These are phyloP conservation scores for Pseudogymnoascus sp. DNA, from an alignment of 2,329 filamentous ascomycete genomes.

Conservation along the genomic window DNA sequence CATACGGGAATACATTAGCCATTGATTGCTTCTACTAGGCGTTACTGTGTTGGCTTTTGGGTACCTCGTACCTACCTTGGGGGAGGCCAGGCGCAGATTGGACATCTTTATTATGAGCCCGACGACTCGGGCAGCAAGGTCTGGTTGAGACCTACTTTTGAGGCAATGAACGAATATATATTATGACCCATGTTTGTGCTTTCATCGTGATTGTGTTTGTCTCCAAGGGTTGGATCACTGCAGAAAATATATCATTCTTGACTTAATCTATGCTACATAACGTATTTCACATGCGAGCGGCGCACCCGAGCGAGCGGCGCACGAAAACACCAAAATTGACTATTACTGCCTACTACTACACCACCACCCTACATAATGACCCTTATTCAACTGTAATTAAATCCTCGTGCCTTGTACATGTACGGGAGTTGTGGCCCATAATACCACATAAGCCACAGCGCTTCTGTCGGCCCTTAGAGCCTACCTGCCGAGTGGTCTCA, in stretches of 20 bases:
- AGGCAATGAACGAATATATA: neutral
- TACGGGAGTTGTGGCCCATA: too few relatives aligned
- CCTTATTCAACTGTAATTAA: too few relatives aligned
- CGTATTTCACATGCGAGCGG: too few relatives aligned
- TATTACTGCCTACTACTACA: too few relatives aligned
- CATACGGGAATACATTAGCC: neutral
- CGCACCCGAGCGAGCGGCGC: too few relatives aligned
- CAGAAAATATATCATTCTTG: neutral
- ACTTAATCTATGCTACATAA: neutral
- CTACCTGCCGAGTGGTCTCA: too few relatives aligned
- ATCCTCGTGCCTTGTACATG: too few relatives aligned
- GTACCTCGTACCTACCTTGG: neutral
- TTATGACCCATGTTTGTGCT: neutral
- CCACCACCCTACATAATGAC: too few relatives aligned
- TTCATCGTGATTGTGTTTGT: neutral
- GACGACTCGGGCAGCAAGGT: neutral
- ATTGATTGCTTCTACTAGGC: neutral
- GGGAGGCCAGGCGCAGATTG: neutral
- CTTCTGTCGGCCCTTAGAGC: too few relatives aligned
- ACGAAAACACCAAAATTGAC: too few relatives aligned
- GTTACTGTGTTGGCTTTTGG: neutral
- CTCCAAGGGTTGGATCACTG: neutral
- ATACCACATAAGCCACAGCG: too few relatives aligned
- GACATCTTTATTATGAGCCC: neutral
- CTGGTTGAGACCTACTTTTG: neutral